Base-by-base conservation (phyloP, 805 yeast species). In the Metschnikowia corniflorae region DNA sequence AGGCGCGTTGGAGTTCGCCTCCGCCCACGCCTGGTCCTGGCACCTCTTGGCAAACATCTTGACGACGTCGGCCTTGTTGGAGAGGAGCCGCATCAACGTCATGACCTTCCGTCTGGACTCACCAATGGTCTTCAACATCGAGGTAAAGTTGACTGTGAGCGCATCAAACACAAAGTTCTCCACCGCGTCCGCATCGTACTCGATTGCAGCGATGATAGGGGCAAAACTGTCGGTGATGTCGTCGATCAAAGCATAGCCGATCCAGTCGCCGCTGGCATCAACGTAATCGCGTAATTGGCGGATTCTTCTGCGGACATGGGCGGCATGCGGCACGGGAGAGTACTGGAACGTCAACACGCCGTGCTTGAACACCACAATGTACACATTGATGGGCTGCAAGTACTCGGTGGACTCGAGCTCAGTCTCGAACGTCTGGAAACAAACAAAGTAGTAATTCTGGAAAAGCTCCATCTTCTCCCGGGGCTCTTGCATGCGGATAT, bases 401-500 rank as follows among this genome's bases (percentile, higher is more conserved):
- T 83, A 88, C 44, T 86, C 95, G 50, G 83, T 93, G 37, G 84
- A 75, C 57, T 80, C 93, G 32, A 54, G 53, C 47, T 91, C 96
- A 16, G 82, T 80, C 56, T 88, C 97, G 63, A 93, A 93, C 4
- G 97, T 86, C 60, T 93, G 96, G 77, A 91, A 93, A 73, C 95
- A 86, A 29, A 91, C 95, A 67, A 93, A 87, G 63, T 93, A 91
- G 63, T 91, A 91, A 47, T 78, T 77, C 51, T 80, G 78, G 72
- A 91, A 91, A 44, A 89, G 70, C 63, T 91, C 97, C 24, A 91
- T 96, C 63, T 91, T 91, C 67, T 91, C 98, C 63, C 97, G 88
- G 18, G 96, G 78, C 65, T 91, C 98, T 65, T 89, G 95, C 77
- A 87, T 85, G 38, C 95, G 71, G 47, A 91, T 89, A 79, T 91